phyloP scores from a whole-genome alignment of 129 eudicot species.

The Pittosporum tobira region DNA sequence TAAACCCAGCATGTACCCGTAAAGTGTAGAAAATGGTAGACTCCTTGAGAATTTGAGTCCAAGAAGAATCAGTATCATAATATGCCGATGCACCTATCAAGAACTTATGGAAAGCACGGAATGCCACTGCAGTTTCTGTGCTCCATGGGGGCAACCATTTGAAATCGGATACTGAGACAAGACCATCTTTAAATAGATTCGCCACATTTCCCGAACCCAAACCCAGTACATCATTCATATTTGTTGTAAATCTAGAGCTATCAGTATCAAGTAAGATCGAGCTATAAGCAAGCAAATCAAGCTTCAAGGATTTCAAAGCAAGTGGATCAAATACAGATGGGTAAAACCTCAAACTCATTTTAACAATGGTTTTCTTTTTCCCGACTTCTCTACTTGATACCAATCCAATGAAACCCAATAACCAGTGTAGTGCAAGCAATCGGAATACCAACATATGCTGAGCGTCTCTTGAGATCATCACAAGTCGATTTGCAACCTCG shows the following conservation, averaged over 20 bases:
- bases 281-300: slow-evolving; percentile 80
- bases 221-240: slow-evolving; percentile 34
- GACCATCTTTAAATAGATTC: slow-evolving; percentile 72
- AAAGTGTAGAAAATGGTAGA: slow-evolving; percentile 60
- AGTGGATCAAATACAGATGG: slow-evolving; percentile 82
- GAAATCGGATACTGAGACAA: slow-evolving; percentile 66
- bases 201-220: slow-evolving; percentile 36
- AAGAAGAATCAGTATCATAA: slow-evolving; percentile 36
- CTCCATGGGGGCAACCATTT: slow-evolving; percentile 98
- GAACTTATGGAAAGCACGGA: slow-evolving; percentile 73
- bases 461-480: slow-evolving; percentile 55
- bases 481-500: slow-evolving; percentile 49
- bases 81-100: slow-evolving; percentile 66
- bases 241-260: slow-evolving; percentile 17
- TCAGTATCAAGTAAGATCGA: slow-evolving; percentile 42
- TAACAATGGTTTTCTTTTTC: slow-evolving; percentile 31
- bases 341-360: slow-evolving; percentile 51
- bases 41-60: slow-evolving; percentile 33
- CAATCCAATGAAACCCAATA: slow-evolving; percentile 55
- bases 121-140: slow-evolving; percentile 84
- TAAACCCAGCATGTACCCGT: slow-evolving; percentile 53
- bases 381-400: slow-evolving; percentile 34
- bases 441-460: slow-evolving; percentile 63
- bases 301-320: slow-evolving; percentile 76
- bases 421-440: slow-evolving; percentile 83